phyloP scores from a whole-genome alignment of 805 yeast species.

The Sugiyamaella floridensis region DNA sequence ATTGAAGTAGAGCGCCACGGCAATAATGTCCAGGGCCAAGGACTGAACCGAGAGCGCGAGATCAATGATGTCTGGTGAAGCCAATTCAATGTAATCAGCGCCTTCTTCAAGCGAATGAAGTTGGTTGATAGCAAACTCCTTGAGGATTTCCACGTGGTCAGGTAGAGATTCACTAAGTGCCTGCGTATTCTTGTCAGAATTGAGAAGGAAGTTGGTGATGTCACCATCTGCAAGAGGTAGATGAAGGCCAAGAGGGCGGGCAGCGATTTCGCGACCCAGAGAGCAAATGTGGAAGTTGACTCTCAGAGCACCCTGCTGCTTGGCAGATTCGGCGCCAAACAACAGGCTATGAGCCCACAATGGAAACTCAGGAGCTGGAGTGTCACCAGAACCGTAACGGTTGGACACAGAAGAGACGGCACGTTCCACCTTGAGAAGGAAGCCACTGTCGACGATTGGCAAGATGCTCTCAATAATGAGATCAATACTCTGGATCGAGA shows the following conservation, averaged over 20 bases:
- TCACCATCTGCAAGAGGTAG: background rate
- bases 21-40: conserved; percentile 51
- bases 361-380: background rate
- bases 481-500: conserved; percentile 6
- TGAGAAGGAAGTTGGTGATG: background rate
- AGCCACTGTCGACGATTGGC: conserved; percentile 9
- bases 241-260: background rate
- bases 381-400: background rate
- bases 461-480: conserved; percentile 9
- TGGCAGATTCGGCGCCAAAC: conserved; percentile 7
- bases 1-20: conserved; percentile 46
- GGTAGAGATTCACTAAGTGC: background rate
- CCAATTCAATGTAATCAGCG: conserved; percentile 47
- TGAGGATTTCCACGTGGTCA: conserved; percentile 12
- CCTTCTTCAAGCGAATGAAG: conserved; percentile 50
- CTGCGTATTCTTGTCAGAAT: background rate
- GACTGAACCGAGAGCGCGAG: conserved; percentile 51
- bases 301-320: conserved; percentile 21
- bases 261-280: background rate
- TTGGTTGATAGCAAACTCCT: conserved; percentile 31
- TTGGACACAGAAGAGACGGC: conserved; percentile 9
- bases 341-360: conserved; percentile 2
- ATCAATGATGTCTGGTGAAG: conserved; percentile 41
- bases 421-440: conserved; percentile 17
- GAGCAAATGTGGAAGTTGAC: conserved; percentile 5